Conservation (phyloP, 2,329 filamentous ascomycete genomes). For the Fusarium vanettenii region DNA sequence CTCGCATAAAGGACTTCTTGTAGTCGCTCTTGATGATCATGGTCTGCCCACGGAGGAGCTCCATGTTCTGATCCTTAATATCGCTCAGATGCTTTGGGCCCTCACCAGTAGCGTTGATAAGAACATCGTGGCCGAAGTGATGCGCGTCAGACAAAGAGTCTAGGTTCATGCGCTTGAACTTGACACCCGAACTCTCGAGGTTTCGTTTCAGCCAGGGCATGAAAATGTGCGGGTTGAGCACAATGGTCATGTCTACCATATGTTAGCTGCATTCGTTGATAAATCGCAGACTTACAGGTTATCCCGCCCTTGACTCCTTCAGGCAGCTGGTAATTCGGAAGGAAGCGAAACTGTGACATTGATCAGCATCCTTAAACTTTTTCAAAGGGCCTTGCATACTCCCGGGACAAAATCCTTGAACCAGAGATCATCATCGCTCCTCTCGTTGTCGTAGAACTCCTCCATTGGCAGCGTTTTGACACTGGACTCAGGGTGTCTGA, state of each 20-base stretch:
- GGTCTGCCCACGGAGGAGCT: background rate
- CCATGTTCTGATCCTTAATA: background rate
- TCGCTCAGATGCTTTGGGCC: slow-evolving; percentile 4
- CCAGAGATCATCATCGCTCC: slow-evolving; percentile 11
- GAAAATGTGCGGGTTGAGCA: slow-evolving; percentile 14
- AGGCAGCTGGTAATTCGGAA: background rate
- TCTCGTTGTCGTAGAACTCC: slow-evolving; percentile 15
- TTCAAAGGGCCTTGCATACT: background rate
- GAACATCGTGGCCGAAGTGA: slow-evolving; percentile 25
- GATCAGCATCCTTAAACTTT: background rate
- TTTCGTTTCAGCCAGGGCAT: slow-evolving; percentile 14
- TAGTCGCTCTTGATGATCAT: slow-evolving; percentile 10
- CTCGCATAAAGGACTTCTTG: slow-evolving; percentile 1
- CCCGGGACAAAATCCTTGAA: slow-evolving; percentile 14
- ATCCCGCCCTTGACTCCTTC: slow-evolving; percentile 3
- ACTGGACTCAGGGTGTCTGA: slow-evolving; percentile 3
- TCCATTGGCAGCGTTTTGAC: slow-evolving; percentile 2
- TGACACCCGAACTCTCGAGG: slow-evolving; percentile 17
- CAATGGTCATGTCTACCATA: slow-evolving; percentile 1
- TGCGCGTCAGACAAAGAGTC: slow-evolving; percentile 10
- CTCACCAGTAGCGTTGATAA: slow-evolving; percentile 22
- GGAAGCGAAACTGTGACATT: background rate
- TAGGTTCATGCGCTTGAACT: slow-evolving; percentile 16
- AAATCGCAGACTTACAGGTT: background rate
- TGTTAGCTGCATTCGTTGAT: background rate